These are phyloP conservation scores for Penicillium argentinense DNA, from an alignment of 495 filamentous ascomycete genomes.

Conservation along the genomic window DNA sequence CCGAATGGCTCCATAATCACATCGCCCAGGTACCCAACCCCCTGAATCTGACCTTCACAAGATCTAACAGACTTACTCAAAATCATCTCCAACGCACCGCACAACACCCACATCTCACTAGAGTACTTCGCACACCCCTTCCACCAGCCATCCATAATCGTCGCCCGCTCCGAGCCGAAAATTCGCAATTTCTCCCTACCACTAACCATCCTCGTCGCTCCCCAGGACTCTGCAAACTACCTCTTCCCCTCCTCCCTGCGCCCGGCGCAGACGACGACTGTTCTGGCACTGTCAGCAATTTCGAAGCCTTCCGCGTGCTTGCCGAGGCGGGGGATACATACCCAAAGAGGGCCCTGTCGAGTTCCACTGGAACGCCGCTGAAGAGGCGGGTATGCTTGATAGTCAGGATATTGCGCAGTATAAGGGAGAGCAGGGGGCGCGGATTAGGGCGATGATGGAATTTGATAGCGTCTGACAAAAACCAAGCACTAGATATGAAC, in stretches of 20 bases:
- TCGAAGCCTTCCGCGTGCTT: conserved; percentile 12
- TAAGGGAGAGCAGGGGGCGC: conserved; percentile 11
- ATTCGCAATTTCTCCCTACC: conserved; percentile 12
- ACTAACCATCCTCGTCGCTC: conserved; percentile 13
- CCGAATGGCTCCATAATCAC: conserved; percentile 13
- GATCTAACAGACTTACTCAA: not conserved
- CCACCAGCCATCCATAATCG: conserved; percentile 13
- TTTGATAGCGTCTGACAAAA: conserved; percentile 14
- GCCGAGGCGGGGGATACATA: conserved; percentile 9
- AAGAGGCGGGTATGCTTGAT: conserved; percentile 14
- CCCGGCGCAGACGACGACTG: conserved; percentile 16
- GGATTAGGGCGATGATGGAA: conserved; percentile 16
- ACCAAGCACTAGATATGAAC: too few species aligned
- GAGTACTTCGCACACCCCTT: conserved; percentile 17
- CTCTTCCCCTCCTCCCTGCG: conserved; percentile 15
- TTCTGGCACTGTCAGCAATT: conserved; percentile 14
- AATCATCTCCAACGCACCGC: conserved; percentile 10
- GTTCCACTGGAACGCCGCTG: conserved; percentile 19
- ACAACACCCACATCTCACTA: conserved; percentile 13
- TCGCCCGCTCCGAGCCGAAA: conserved; percentile 16
- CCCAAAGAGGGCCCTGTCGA: conserved; percentile 12
- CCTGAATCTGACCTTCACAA: not conserved
- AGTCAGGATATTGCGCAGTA: conserved; percentile 11
- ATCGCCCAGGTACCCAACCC: conserved; percentile 9
- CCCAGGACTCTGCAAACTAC: conserved; percentile 17